Conservation (phyloP, 257 asterid species). For the Fraxinus cuspidata region DNA sequence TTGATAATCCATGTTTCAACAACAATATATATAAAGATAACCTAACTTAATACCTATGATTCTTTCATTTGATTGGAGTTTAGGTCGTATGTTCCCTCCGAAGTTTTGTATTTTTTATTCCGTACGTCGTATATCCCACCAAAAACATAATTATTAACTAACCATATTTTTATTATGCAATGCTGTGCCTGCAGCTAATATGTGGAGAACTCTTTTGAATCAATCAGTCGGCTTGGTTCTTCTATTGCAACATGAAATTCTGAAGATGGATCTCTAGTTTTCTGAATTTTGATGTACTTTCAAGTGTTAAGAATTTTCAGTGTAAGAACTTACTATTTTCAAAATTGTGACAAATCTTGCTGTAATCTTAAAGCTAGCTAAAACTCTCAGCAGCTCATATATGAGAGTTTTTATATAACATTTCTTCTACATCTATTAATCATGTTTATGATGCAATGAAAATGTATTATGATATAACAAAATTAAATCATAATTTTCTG, state of each 20-base stretch:
- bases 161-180: background rate
- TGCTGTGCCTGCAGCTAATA: background rate
- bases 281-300: conserved; percentile 8
- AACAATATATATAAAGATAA: too few relatives aligned
- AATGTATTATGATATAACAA: background rate
- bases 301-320: conserved; percentile 12
- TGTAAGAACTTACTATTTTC: conserved; percentile 2
- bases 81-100: too few relatives aligned
- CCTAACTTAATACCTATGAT: too few relatives aligned
- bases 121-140: too few relatives aligned
- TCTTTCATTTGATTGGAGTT: too few relatives aligned
- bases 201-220: background rate
- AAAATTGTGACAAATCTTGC: background rate
- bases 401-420: background rate
- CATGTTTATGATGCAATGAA: background rate
- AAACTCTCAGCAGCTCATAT: background rate
- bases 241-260: background rate
- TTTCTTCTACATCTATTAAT: background rate
- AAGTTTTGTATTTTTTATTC: too few relatives aligned
- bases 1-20: too few relatives aligned
- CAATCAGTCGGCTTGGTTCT: background rate
- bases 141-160: too few relatives aligned
- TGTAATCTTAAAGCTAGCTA: background rate
- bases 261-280: conserved; percentile 1
- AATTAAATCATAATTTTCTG: background rate